Evolutionary conservation across 2,329 filamentous ascomycete genomes (phyloP).

Genomic region (Diaporthe ampelina): DNA sequence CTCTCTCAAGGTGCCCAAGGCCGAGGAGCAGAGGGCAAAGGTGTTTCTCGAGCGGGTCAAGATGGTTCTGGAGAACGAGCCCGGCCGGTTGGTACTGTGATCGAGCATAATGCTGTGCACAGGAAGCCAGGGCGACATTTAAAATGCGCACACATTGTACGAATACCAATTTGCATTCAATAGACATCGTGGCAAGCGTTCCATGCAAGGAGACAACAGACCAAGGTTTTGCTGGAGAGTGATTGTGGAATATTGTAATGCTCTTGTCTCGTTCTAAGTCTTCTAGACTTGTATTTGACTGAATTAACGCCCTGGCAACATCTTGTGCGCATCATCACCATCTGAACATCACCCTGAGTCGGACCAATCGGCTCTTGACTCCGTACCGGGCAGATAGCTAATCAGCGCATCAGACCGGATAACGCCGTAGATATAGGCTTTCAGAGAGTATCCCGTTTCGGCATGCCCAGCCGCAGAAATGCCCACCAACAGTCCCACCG

Average conservation of each 20-base stretch:
- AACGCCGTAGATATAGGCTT: neutral
- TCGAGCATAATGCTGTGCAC: conserved; percentile 2
- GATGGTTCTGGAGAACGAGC: conserved; percentile 83
- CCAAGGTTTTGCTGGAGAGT: neutral
- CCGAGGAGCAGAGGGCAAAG: conserved; percentile 85
- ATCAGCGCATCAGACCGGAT: neutral
- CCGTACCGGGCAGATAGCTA: neutral
- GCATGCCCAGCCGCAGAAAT: neutral
- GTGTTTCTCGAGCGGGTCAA: conserved; percentile 91
- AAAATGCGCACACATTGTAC: conserved; percentile 32
- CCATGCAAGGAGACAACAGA: neutral
- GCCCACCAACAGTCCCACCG: neutral
- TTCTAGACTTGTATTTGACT: neutral
- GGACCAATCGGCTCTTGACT: conserved; percentile 8
- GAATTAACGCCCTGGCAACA: neutral
- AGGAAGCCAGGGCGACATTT: neutral
- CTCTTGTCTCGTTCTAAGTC: neutral
- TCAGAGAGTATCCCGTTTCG: neutral
- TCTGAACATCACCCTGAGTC: neutral
- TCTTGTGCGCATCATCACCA: neutral
- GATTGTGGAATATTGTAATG: neutral
- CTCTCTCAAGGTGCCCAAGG: conserved; percentile 81
- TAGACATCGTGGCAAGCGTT: conserved; percentile 33
- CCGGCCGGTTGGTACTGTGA: conserved; percentile 79
- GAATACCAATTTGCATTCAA: conserved; percentile 36